These are phyloP conservation scores for Paradendryphiella salina DNA, from an alignment of 2,329 filamentous ascomycete genomes.

Conservation along the genomic window DNA sequence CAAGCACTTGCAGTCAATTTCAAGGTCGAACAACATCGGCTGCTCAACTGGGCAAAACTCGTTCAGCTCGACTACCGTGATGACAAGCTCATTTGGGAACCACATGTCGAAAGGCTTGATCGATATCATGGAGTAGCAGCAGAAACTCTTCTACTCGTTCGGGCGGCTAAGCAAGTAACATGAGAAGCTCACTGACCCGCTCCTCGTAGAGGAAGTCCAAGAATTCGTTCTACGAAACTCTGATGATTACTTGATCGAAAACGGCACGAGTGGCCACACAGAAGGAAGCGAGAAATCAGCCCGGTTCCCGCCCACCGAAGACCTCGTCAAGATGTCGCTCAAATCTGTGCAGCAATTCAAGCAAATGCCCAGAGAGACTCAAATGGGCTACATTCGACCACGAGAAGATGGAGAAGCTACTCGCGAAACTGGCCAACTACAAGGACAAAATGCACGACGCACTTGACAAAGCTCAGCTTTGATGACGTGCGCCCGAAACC, in stretches of 20 bases:
- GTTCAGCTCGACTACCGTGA: conserved; percentile 41
- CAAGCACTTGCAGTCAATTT: conserved; percentile 44
- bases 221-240: conserved; percentile 17
- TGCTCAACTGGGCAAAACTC: conserved; percentile 46
- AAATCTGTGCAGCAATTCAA: conserved; percentile 34
- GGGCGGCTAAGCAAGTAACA: conserved; percentile 41
- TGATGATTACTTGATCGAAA: conserved; percentile 19
- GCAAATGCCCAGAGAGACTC: conserved; percentile 30
- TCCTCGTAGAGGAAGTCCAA: conserved; percentile 33
- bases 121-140: conserved; percentile 43
- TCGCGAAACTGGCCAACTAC: conserved; percentile 39
- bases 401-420: conserved; percentile 38
- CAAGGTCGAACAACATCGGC: conserved; percentile 45
- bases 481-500: conserved; percentile 27
- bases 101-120: conserved; percentile 40
- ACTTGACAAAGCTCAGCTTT: conserved; percentile 38
- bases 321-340: conserved; percentile 36
- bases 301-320: conserved; percentile 38
- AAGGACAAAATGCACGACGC: conserved; percentile 46
- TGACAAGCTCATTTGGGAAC: conserved; percentile 40
- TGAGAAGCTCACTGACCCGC: conserved; percentile 33
- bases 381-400: conserved; percentile 41
- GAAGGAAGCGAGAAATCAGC: conserved; percentile 26
- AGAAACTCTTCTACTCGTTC: conserved; percentile 37
- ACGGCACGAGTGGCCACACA: conserved; percentile 7